Conservation (phyloP, 768 basidiomycete genomes). For the Collybia sordida region DNA sequence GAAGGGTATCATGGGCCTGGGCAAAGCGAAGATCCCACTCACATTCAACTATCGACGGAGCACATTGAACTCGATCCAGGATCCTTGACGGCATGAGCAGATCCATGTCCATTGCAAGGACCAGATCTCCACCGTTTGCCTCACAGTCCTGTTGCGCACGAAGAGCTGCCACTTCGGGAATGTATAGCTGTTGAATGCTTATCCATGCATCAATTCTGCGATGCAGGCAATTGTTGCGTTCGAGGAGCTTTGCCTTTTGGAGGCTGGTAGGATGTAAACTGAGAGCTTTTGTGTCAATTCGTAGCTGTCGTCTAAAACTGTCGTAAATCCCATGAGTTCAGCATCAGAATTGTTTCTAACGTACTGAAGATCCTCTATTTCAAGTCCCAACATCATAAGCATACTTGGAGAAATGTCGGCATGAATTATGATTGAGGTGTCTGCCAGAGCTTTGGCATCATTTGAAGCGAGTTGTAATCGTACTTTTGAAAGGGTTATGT, state of each 20-base stretch:
- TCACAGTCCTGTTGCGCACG: neutral
- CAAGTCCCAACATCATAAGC: constrained; percentile 20
- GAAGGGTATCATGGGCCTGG: constrained; percentile 25
- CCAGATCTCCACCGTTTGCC: neutral
- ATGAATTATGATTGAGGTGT: neutral
- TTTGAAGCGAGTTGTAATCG: constrained; percentile 10
- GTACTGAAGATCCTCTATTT: constrained; percentile 20
- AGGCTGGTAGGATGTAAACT: constrained; percentile 23
- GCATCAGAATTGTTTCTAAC: constrained; percentile 13
- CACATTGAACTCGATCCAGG: neutral
- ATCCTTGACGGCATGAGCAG: constrained; percentile 1
- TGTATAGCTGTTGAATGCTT: constrained; percentile 25
- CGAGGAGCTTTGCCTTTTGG: constrained; percentile 26
- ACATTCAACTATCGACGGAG: constrained; percentile 9
- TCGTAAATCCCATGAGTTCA: neutral
- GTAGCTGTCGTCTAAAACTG: constrained; percentile 14
- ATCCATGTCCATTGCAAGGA: neutral
- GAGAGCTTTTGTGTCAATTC: constrained; percentile 8
- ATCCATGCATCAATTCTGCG: constrained; percentile 26
- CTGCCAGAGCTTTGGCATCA: neutral
- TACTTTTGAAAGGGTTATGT: constrained; percentile 4
- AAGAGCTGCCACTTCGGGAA: constrained; percentile 14
- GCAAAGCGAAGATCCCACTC: constrained; percentile 27
- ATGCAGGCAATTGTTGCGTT: constrained; percentile 17
- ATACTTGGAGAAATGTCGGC: constrained; percentile 10